phyloP scores from a whole-genome alignment of 2,329 filamentous ascomycete species.

The Sphaerulina populicola region DNA sequence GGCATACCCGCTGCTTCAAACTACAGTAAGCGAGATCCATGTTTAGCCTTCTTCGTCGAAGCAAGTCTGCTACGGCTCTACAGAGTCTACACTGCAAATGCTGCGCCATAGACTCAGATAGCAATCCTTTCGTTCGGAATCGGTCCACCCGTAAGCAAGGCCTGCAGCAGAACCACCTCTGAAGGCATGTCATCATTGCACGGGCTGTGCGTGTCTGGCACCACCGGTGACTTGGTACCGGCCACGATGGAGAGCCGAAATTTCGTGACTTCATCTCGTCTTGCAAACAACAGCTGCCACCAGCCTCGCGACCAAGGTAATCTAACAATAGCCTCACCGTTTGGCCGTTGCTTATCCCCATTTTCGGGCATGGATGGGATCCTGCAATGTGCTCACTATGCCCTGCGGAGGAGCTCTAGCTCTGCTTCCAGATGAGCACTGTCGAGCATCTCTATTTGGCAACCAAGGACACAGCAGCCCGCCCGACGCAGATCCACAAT shows the following conservation, averaged over 20 bases:
- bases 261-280: slow-evolving; percentile 22
- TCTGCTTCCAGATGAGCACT: slow-evolving; percentile 15
- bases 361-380: slow-evolving; percentile 10
- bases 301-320: slow-evolving; percentile 11
- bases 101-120: slow-evolving; percentile 10
- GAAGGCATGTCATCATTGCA: slow-evolving; percentile 14
- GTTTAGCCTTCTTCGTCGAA: not conserved
- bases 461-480: slow-evolving; percentile 18
- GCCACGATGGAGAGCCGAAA: slow-evolving; percentile 26
- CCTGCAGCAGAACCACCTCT: slow-evolving; percentile 10
- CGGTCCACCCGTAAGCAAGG: slow-evolving; percentile 2
- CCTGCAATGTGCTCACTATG: slow-evolving; percentile 16
- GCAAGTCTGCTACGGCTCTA: not conserved
- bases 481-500: slow-evolving; percentile 17
- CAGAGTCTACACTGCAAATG: not conserved
- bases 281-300: slow-evolving; percentile 18
- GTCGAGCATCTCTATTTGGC: slow-evolving; percentile 22
- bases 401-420: slow-evolving; percentile 22
- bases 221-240: slow-evolving; percentile 15
- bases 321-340: slow-evolving; percentile 24
- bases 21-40: not conserved
- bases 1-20: not conserved
- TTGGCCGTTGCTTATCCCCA: slow-evolving; percentile 13
- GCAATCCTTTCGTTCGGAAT: slow-evolving; percentile 8
- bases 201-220: slow-evolving; percentile 8